These are phyloP conservation scores for Gynandropsis gynandra DNA, from an alignment of 345 rosid genomes.

Conservation along the genomic window DNA sequence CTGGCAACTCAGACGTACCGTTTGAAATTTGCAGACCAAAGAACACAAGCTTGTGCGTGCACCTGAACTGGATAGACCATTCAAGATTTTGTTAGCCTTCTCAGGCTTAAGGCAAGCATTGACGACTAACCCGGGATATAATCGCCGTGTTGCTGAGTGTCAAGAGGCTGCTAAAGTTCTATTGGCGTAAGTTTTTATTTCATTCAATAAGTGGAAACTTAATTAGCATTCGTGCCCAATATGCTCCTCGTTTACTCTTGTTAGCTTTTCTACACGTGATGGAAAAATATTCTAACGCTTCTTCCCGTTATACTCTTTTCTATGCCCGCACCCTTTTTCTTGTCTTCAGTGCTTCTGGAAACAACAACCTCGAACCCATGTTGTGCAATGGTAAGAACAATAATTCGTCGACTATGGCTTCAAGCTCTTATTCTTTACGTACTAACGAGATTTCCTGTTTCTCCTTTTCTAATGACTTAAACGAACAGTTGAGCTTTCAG, in stretches of 20 bases:
- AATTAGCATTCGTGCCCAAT: conserved; percentile 6
- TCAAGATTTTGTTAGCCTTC: conserved; percentile 83
- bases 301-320: conserved; percentile 6
- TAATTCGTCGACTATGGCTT: not conserved
- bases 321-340: conserved; percentile 15
- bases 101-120: conserved; percentile 88
- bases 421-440: conserved; percentile 1
- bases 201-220: not conserved
- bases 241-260: not conserved
- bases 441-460: conserved; percentile 11
- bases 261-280: conserved; percentile 8
- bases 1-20: conserved; percentile 29
- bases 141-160: conserved; percentile 82
- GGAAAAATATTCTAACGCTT: not conserved
- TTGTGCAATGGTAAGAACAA: conserved; percentile 62
- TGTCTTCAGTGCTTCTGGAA: conserved; percentile 63
- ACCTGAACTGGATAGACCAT: conserved; percentile 40
- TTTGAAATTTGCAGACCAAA: conserved; percentile 52
- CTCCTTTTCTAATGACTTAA: conserved; percentile 14
- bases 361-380: conserved; percentile 39
- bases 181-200: conserved; percentile 44
- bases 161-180: conserved; percentile 85
- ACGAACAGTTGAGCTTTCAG: conserved; percentile 56
- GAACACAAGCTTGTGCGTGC: conserved; percentile 61
- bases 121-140: conserved; percentile 89